Evolutionary conservation across 2,329 filamentous ascomycete genomes (phyloP), one percentile per base, ranked within the genome.

Genomic region (Fusarium sp.): DNA sequence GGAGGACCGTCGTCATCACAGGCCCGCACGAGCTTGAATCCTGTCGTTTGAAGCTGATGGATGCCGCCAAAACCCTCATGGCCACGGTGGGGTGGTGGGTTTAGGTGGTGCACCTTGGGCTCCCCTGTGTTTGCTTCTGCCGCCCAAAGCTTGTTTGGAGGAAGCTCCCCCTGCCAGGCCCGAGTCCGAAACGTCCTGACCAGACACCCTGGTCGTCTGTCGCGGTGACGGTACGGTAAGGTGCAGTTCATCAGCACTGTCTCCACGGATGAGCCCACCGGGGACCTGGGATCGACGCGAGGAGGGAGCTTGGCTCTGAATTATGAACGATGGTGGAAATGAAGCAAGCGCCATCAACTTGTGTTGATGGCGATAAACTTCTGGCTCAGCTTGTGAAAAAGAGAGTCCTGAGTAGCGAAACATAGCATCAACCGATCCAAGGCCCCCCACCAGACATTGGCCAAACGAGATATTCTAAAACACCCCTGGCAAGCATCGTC

Each of bases 121-220:
- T 74, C 68, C 74, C 74, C 62, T 73, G 72, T 59, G 63, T 45
- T 70, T 76, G 69, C 71, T 73, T 74, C 69, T 75, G 54, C 73
- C 75, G 68, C 71, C 62, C 62, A 76, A 77, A 77, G 75, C 75
- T 77, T 77, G 75, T 77, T 77, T 76, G 66, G 71, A 72, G 63
- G 67, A 64, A 65, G 63, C 59, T 70, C 64, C 49, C 73, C 73
- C 72, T 76, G 67, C 70, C 60, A 69, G 54, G 49, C 58, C 45
- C 50, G 60, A 54, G 53, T 47, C 75, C 70, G 72, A 77, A 76
- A 77, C 75, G 66, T 69, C 64, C 63, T 71, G 64, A 47, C 57
- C 69, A 67, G 54, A 62, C 55, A 65, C 73, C 75, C 74, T 59
- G 65, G 75, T 63, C 70, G 55, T 63, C 72, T 68, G 70, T 71